phyloP scores from a whole-genome alignment of 2,329 filamentous ascomycete genomes.

The Claviceps sp. region DNA sequence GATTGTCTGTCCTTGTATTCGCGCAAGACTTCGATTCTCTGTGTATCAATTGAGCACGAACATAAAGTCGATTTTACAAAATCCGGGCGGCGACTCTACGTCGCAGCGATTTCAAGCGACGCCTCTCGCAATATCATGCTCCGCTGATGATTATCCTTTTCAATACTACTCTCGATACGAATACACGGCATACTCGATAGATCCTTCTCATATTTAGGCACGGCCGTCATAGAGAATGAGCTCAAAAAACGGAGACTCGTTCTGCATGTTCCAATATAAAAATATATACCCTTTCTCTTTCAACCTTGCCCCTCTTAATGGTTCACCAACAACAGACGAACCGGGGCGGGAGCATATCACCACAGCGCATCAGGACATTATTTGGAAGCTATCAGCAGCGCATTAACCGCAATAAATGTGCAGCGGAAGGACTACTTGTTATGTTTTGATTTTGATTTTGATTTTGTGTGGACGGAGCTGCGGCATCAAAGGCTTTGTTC shows the following conservation, averaged over 20 bases:
- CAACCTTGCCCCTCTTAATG: not conserved
- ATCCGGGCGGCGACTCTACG: not conserved
- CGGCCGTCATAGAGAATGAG: not conserved
- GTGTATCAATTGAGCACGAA: not conserved
- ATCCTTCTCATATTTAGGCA: slow-evolving; percentile 4
- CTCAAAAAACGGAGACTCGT: slow-evolving; percentile 1
- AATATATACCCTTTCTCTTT: not conserved
- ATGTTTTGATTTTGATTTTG: too few relatives aligned
- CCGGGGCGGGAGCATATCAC: not conserved
- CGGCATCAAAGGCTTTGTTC: too few relatives aligned
- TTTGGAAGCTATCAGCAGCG: too few relatives aligned
- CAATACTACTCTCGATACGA: not conserved
- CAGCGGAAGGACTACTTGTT: too few relatives aligned
- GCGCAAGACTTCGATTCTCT: not conserved
- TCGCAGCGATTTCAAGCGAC: not conserved
- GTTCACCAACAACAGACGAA: not conserved
- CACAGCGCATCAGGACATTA: too few relatives aligned
- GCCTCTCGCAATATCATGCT: not conserved
- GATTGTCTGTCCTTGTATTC: not conserved
- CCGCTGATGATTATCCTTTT: slow-evolving; percentile 1
- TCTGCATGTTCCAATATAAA: not conserved
- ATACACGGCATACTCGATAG: slow-evolving; percentile 5
- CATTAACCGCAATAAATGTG: too few relatives aligned
- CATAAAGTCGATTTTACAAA: not conserved
- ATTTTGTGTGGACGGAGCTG: too few relatives aligned